A percentile compares a stretch with the other conserved stretches of the same genome.
phyloP scores from a whole-genome alignment of 495 filamentous ascomycete species.

The Aspergillus sclerotioniger region DNA sequence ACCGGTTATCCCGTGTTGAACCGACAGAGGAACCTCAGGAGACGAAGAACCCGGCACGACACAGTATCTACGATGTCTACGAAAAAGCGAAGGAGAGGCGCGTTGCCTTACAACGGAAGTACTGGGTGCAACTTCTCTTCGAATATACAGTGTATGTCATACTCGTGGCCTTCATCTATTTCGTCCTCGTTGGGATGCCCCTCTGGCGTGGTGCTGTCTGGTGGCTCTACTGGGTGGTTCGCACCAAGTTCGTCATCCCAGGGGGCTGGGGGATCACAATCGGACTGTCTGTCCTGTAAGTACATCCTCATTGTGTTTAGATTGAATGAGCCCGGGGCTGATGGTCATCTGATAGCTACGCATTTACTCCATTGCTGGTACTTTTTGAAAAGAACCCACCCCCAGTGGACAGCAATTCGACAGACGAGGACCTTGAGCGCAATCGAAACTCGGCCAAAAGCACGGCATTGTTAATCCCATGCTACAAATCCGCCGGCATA shows the following conservation, averaged over 20 bases:
- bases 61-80: slow-evolving; percentile 5
- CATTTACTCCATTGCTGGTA: neutral
- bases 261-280: slow-evolving; percentile 1
- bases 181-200: neutral
- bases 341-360: neutral
- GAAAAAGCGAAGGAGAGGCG: slow-evolving; percentile 1
- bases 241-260: neutral
- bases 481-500: slow-evolving; percentile 45
- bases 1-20: neutral
- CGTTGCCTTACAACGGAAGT: neutral
- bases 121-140: neutral
- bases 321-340: too few relatives aligned
- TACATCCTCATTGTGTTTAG: neutral
- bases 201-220: slow-evolving; percentile 2
- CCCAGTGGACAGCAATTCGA: neutral
- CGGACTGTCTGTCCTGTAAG: neutral
- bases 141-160: slow-evolving; percentile 1
- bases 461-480: slow-evolving; percentile 47
- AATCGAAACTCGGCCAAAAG: neutral
- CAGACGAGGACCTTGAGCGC: neutral
- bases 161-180: neutral
- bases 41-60: neutral
- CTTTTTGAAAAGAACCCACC: neutral
- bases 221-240: slow-evolving; percentile 1
- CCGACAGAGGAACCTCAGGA: neutral